Evolutionary conservation across 1,139 yeast genomes (phyloP).

Genomic region (Suhomyces ambrosiae): DNA sequence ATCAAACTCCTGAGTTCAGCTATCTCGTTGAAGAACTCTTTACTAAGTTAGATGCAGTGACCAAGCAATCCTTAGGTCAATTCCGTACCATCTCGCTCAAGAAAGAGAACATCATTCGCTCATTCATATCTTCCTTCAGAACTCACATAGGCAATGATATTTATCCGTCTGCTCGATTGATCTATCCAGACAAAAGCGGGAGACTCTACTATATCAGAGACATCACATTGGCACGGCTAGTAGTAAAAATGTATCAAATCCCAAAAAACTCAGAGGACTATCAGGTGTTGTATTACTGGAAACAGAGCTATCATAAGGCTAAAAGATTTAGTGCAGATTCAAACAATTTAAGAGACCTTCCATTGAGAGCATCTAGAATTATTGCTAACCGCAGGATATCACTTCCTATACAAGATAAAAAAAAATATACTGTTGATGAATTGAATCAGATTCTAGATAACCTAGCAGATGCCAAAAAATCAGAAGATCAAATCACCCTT

Average conservation of each 20-base stretch:
- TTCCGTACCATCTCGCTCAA: constrained; percentile 32
- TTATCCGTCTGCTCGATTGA: constrained; percentile 64
- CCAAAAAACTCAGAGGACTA: constrained; percentile 41
- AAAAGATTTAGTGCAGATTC: constrained; percentile 30
- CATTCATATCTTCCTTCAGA: constrained; percentile 64
- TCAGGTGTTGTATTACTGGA: constrained; percentile 42
- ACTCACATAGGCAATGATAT: constrained; percentile 69
- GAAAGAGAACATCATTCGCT: constrained; percentile 36
- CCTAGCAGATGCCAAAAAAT: constrained; percentile 39
- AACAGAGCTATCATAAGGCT: constrained; percentile 35
- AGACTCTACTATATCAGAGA: constrained; percentile 59
- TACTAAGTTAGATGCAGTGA: constrained; percentile 35
- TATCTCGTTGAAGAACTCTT: constrained; percentile 37
- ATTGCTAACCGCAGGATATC: constrained; percentile 45
- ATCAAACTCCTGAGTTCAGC: constrained; percentile 24
- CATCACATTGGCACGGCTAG: constrained; percentile 46
- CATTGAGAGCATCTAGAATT: constrained; percentile 35
- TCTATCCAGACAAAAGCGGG: constrained; percentile 62
- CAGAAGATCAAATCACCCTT: constrained; percentile 40
- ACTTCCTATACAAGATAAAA: constrained; percentile 7
- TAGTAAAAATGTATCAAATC: constrained; percentile 38
- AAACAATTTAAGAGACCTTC: constrained; percentile 43
- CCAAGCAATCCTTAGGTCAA: constrained; percentile 28
- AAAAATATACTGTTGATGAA: constrained; percentile 46
- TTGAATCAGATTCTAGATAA: constrained; percentile 59